phyloP scores from a whole-genome alignment of 176 grass and related monocot species.

The Carex cristatella region DNA sequence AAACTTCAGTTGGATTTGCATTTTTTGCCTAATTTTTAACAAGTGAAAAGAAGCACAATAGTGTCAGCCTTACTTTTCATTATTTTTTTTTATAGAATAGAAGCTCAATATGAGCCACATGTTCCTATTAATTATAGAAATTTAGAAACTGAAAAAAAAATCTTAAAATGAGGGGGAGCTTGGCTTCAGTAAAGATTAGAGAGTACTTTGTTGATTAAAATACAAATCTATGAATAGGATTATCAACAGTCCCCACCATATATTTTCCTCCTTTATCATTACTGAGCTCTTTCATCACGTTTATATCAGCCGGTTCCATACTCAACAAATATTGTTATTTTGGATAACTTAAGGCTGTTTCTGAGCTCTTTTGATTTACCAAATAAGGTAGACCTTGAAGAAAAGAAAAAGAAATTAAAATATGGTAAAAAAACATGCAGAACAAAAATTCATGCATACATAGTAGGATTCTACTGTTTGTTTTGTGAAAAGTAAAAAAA shows the following conservation, averaged over 20 bases:
- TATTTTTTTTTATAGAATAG: not conserved
- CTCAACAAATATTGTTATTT: not conserved
- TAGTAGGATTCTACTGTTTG: not conserved
- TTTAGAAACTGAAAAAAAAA: not conserved
- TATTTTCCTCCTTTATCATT: not conserved
- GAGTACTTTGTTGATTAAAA: too few species aligned
- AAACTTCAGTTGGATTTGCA: constrained; percentile 59
- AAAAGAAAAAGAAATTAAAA: not conserved
- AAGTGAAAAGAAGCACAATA: not conserved
- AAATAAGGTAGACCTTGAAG: not conserved
- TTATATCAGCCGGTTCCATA: not conserved
- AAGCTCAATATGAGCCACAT: not conserved
- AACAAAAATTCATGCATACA: not conserved
- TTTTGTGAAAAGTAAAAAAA: not conserved
- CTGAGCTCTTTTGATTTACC: not conserved
- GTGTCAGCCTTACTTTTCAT: not conserved
- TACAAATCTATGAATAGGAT: too few species aligned
- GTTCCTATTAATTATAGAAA: not conserved
- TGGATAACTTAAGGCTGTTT: not conserved
- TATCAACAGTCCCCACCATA: not conserved
- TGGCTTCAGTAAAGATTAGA: not conserved
- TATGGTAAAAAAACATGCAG: not conserved
- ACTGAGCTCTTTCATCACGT: not conserved
- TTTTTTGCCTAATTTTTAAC: constrained; percentile 33
- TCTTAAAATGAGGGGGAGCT: not conserved